Conservation (phyloP, 2,329 filamentous ascomycete species). For the Microdochium paspali region DNA sequence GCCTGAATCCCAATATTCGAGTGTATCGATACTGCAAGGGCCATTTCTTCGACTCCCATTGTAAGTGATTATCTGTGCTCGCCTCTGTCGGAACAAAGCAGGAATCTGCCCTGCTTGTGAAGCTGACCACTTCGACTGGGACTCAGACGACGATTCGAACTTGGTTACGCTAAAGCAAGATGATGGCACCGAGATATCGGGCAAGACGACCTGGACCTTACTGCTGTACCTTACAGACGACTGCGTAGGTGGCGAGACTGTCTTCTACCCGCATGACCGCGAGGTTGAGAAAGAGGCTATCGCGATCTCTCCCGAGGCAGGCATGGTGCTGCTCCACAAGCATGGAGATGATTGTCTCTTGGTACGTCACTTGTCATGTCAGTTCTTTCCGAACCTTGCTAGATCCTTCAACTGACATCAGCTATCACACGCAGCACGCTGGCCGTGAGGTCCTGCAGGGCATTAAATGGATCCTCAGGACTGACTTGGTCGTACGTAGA, state of each 20-base stretch:
- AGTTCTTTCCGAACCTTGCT: too few relatives aligned
- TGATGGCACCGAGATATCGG: slow-evolving; percentile 23
- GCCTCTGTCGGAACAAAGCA: too few relatives aligned
- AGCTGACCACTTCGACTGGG: slow-evolving; percentile 1
- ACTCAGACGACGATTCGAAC: slow-evolving; percentile 84
- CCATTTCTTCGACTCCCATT: slow-evolving; percentile 90
- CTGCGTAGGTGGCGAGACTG: slow-evolving; percentile 79
- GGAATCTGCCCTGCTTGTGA: neutral
- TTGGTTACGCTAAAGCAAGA: slow-evolving; percentile 47
- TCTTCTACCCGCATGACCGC: slow-evolving; percentile 72
- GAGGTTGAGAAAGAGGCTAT: slow-evolving; percentile 53
- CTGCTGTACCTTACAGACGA: slow-evolving; percentile 81
- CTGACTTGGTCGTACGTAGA: slow-evolving; percentile 63
- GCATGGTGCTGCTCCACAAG: slow-evolving; percentile 76
- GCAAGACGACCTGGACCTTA: slow-evolving; percentile 82
- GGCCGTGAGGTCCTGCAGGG: slow-evolving; percentile 68
- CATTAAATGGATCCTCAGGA: slow-evolving; percentile 87
- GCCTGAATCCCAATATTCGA: slow-evolving; percentile 79
- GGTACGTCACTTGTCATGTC: too few relatives aligned
- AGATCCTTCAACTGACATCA: too few relatives aligned
- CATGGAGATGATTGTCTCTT: slow-evolving; percentile 85
- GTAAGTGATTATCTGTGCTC: too few relatives aligned
- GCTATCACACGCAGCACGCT: slow-evolving; percentile 75
- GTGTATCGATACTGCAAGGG: slow-evolving; percentile 80
- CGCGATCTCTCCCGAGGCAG: slow-evolving; percentile 67